A percentile compares a stretch with the other conserved stretches of the same genome.
These are phyloP conservation scores for Paulownia fortunei DNA, from an alignment of 257 asterid species.

Conservation along the genomic window DNA sequence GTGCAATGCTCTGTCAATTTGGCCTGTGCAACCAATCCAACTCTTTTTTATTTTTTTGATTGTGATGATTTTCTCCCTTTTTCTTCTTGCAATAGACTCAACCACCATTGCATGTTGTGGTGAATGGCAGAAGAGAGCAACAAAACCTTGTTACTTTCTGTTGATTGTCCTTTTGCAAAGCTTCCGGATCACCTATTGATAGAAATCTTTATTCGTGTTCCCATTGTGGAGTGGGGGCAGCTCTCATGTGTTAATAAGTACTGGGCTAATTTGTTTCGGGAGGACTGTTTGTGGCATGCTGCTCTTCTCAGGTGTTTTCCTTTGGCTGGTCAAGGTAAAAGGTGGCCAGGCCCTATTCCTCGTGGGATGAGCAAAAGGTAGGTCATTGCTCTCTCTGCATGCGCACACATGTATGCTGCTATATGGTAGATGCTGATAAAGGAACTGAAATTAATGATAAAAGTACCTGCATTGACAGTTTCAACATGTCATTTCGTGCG, in stretches of 20 bases:
- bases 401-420: background rate
- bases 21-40: background rate
- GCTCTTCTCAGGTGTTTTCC: constrained; percentile 71
- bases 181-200: constrained; percentile 70
- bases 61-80: background rate
- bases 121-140: constrained; percentile 53
- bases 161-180: constrained; percentile 51
- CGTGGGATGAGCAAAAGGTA: constrained; percentile 74
- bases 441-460: background rate
- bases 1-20: background rate
- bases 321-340: constrained; percentile 50
- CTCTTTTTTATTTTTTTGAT: background rate
- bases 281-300: constrained; percentile 74
- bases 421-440: background rate
- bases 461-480: constrained; percentile 1
- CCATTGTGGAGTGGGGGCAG: constrained; percentile 60
- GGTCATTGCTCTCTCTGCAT: background rate
- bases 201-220: constrained; percentile 68
- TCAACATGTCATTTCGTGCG: background rate
- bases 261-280: constrained; percentile 70
- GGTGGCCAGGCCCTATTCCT: constrained; percentile 90
- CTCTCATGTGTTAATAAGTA: constrained; percentile 62
- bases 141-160: constrained; percentile 35
- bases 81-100: constrained; percentile 19
- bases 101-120: constrained; percentile 30